phyloP scores from a whole-genome alignment of 2,329 filamentous ascomycete species.

The Blastomyces gilchristii region DNA sequence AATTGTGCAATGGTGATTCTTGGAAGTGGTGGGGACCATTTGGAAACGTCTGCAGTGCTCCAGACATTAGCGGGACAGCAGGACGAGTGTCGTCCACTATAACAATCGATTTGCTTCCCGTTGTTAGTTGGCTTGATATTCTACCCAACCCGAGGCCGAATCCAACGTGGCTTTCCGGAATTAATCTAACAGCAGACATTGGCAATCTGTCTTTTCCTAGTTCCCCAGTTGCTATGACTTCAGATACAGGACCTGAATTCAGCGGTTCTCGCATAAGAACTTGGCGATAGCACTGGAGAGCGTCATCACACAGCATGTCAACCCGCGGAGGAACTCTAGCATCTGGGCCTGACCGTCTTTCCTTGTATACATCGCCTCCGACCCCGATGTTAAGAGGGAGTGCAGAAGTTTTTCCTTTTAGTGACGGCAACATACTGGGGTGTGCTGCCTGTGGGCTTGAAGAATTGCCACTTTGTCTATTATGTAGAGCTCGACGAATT shows the following conservation, averaged over 20 bases:
- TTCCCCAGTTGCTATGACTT: conserved; percentile 11
- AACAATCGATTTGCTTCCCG: conserved; percentile 80
- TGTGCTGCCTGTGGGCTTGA: conserved; percentile 28
- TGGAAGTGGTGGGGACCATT: not conserved
- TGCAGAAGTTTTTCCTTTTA: conserved; percentile 31
- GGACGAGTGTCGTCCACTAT: conserved; percentile 61
- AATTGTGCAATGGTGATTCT: not conserved
- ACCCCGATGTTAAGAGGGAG: conserved; percentile 38
- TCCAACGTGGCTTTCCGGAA: conserved; percentile 8
- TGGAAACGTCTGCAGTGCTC: conserved; percentile 20
- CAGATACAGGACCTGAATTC: conserved; percentile 17
- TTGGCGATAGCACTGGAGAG: conserved; percentile 67
- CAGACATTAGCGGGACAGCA: conserved; percentile 31
- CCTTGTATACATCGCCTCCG: conserved; percentile 35
- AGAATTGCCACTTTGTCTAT: conserved; percentile 32
- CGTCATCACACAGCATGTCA: conserved; percentile 69
- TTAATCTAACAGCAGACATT: not conserved
- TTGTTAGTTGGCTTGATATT: conserved; percentile 50
- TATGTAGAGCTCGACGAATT: conserved; percentile 72
- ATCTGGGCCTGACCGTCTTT: conserved; percentile 27
- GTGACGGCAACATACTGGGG: conserved; percentile 25
- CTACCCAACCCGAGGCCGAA: conserved; percentile 27
- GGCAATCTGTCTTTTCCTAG: conserved; percentile 4
- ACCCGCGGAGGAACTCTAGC: conserved; percentile 53
- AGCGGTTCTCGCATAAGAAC: conserved; percentile 56